Evolutionary conservation across 257 asterid species (phyloP).

Genomic region (Leptodermis oblonga): DNA sequence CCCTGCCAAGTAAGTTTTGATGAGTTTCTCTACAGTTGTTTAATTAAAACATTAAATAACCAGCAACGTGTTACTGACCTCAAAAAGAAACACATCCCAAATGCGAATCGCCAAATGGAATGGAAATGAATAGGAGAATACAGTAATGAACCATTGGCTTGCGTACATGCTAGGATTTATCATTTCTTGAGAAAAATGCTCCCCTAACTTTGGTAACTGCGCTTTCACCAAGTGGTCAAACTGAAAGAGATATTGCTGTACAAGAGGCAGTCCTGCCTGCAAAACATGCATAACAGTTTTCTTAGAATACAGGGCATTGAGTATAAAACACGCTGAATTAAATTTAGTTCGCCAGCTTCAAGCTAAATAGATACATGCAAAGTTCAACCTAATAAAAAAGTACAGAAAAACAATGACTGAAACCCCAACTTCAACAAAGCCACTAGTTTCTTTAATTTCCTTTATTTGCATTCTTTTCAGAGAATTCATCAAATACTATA

Average conservation of each 20-base stretch:
- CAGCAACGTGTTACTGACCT: slow-evolving; percentile 49
- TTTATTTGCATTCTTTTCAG: background rate
- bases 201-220: slow-evolving; percentile 79
- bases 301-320: background rate
- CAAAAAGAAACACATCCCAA: slow-evolving; percentile 95
- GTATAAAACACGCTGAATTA: background rate
- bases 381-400: background rate
- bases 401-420: background rate
- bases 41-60: slow-evolving; percentile 13
- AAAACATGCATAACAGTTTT: slow-evolving; percentile 19
- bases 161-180: slow-evolving; percentile 99
- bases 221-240: slow-evolving; percentile 65
- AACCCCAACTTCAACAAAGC: background rate
- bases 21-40: slow-evolving; percentile 18
- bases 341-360: background rate
- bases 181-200: slow-evolving; percentile 82
- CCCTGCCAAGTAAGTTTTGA: slow-evolving; percentile 47
- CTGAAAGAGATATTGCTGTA: slow-evolving; percentile 91
- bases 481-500: background rate
- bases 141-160: slow-evolving; percentile 99
- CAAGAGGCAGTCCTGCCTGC: slow-evolving; percentile 98
- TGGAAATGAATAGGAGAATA: slow-evolving; percentile 92
- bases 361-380: background rate
- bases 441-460: background rate
- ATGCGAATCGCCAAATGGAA: slow-evolving; percentile 95